Evolutionary conservation across 2,329 filamentous ascomycete genomes (phyloP).

Genomic region (Sclerotinia trifoliorum): DNA sequence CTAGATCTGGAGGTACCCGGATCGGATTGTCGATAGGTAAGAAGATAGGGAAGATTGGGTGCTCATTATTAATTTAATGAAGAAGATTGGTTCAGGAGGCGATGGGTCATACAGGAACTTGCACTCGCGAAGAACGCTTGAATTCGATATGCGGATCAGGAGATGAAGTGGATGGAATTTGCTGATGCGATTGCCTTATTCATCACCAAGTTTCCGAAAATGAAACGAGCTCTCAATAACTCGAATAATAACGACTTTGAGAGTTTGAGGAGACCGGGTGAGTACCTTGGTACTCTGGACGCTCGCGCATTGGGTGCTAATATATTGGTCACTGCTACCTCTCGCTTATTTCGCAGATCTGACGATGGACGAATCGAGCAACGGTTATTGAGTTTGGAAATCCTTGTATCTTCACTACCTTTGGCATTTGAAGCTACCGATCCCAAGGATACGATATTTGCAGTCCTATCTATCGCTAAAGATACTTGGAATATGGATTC

Average conservation of each 20-base stretch:
- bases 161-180: slow-evolving; percentile 25
- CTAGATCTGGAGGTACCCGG: slow-evolving; percentile 21
- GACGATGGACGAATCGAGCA: slow-evolving; percentile 26
- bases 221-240: slow-evolving; percentile 16
- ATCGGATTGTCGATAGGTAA: slow-evolving; percentile 5
- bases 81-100: slow-evolving; percentile 42
- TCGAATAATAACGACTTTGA: not conserved
- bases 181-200: slow-evolving; percentile 29
- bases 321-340: slow-evolving; percentile 25
- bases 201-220: slow-evolving; percentile 27
- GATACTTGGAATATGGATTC: slow-evolving; percentile 22
- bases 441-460: slow-evolving; percentile 30
- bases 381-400: slow-evolving; percentile 27
- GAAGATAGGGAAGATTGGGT: slow-evolving; percentile 3
- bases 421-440: slow-evolving; percentile 29
- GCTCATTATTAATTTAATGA: slow-evolving; percentile 27
- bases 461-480: slow-evolving; percentile 28
- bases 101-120: slow-evolving; percentile 46
- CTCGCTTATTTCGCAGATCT: slow-evolving; percentile 27
- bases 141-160: slow-evolving; percentile 40
- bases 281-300: slow-evolving; percentile 20
- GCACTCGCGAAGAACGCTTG: slow-evolving; percentile 40
- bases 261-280: slow-evolving; percentile 5
- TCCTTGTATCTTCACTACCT: slow-evolving; percentile 27
- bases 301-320: slow-evolving; percentile 28